Conservation (phyloP, 139 green algal species). For the Chlamydomonas sp. region DNA sequence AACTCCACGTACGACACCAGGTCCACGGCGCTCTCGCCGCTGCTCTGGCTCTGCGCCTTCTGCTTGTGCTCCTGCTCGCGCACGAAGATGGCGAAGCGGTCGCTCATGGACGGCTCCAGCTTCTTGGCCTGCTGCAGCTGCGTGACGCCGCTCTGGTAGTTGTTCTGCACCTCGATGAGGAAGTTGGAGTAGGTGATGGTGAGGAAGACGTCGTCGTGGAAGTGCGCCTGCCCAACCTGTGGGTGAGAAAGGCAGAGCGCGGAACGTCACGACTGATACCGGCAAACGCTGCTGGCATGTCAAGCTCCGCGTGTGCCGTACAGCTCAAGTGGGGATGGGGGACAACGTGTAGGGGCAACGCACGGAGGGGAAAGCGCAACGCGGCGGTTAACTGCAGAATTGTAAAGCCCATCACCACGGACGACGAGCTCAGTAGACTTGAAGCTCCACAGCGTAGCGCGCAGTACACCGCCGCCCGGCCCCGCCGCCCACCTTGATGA, state of each 20-base stretch:
- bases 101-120: constrained; percentile 42
- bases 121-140: constrained; percentile 55
- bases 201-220: constrained; percentile 46
- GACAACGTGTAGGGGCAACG: not conserved
- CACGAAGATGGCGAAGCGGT: constrained; percentile 60
- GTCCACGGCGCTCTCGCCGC: constrained; percentile 41
- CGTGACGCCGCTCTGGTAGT: constrained; percentile 31
- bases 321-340: not conserved
- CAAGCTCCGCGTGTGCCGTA: too few relatives aligned
- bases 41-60: constrained; percentile 40
- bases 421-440: too few relatives aligned
- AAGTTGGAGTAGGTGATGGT: constrained; percentile 49
- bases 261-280: not conserved
- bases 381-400: too few relatives aligned
- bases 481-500: constrained; percentile 49
- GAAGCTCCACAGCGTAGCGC: too few relatives aligned
- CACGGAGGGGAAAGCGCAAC: not conserved
- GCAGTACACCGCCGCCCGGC: not conserved
- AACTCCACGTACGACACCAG: constrained; percentile 55
- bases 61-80: constrained; percentile 50
- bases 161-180: constrained; percentile 42
- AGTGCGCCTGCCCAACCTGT: constrained; percentile 41
- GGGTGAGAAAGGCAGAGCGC: not conserved
- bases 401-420: too few relatives aligned
- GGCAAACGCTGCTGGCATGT: too few relatives aligned